Base-by-base conservation (phyloP, 305 asterid species). In the Rubia balearica region DNA sequence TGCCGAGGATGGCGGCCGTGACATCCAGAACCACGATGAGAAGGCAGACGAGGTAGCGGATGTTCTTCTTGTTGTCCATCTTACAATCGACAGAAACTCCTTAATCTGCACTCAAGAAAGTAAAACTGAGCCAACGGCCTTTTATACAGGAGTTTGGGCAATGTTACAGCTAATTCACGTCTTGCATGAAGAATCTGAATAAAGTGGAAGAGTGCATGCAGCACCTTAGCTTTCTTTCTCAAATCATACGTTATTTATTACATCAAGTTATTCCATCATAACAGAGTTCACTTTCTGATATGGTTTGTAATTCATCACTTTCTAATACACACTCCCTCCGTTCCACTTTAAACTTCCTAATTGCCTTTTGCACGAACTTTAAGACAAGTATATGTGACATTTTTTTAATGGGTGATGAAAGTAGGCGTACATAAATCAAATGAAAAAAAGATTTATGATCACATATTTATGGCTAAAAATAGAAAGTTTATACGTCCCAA, bases 1-100 rank as follows among this genome's bases (percentile, higher is more conserved):
- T 93, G 21, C 97, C 92, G 6, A 93, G 96, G 75, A 90, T 70
- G 38, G 94, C 98, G 0, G 97, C 98, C 41, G 68, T 69, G 61
- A 90, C 76, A 73, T 90, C 98, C 81, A 90, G 19, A 63, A 73
- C 76, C 79, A 90, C 80, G 87, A 93, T 77, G 45, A 81, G n/a
- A 66, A 88, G 74, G 71, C 91, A 87, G 0, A 82, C 83, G 30
- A 89, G 80, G 73, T 84, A 78, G 51, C 80, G 82, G 6, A 75
- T 19, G 69, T 79, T 77, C 76, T 71, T 51, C 59, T 51, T 51
- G 59, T 51, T 86, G 19, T 81, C 87, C 97, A 90, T 90, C 14
- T 64, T 19, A 7, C 8, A 41, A 36, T 48, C 38, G 16, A 11
- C 24, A 36, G 14, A 42, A 33, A 38, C 16, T 33, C 19, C 21